These are phyloP conservation scores for Microbotryum saponariae DNA, from an alignment of 1,284 basidiomycete genomes.

Conservation along the genomic window DNA sequence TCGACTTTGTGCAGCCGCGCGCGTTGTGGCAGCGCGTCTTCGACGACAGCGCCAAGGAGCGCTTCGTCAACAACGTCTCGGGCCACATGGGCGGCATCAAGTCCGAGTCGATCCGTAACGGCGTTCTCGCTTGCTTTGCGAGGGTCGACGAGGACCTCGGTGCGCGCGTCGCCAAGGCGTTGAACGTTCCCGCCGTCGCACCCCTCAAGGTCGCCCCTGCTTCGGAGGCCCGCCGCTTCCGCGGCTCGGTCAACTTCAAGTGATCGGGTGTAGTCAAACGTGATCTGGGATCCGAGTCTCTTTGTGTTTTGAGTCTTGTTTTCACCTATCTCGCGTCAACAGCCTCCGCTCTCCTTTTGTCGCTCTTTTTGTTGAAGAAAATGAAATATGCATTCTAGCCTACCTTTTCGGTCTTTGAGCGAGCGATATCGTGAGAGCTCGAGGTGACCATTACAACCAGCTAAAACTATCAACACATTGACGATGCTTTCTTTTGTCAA, in stretches of 20 bases:
- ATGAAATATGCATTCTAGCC: too few species aligned
- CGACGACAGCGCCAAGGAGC: conserved; percentile 57
- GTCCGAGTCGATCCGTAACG: conserved; percentile 56
- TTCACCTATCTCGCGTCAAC: too few species aligned
- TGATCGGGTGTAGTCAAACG: too few species aligned
- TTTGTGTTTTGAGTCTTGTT: too few species aligned
- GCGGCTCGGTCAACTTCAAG: conserved; percentile 28
- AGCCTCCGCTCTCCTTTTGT: too few species aligned
- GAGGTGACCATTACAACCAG: too few species aligned
- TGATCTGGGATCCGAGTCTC: too few species aligned
- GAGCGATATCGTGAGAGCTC: too few species aligned
- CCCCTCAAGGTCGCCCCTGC: conserved; percentile 38
- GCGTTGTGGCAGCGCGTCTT: conserved; percentile 71
- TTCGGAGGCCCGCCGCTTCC: conserved; percentile 52
- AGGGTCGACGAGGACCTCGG: conserved; percentile 63
- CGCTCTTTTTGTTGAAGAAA: too few species aligned
- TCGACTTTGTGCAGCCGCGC: conserved; percentile 87
- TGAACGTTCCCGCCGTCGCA: conserved; percentile 47
- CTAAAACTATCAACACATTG: too few species aligned
- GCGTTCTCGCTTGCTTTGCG: conserved; percentile 52
- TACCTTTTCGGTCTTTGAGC: too few species aligned
- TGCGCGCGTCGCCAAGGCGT: conserved; percentile 63
- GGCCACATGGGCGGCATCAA: conserved; percentile 63
- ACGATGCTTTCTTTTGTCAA: too few species aligned
- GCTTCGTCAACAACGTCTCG: conserved; percentile 68